Base-by-base conservation (phyloP, 768 basidiomycete genomes). In the Boletus subparvulus region DNA sequence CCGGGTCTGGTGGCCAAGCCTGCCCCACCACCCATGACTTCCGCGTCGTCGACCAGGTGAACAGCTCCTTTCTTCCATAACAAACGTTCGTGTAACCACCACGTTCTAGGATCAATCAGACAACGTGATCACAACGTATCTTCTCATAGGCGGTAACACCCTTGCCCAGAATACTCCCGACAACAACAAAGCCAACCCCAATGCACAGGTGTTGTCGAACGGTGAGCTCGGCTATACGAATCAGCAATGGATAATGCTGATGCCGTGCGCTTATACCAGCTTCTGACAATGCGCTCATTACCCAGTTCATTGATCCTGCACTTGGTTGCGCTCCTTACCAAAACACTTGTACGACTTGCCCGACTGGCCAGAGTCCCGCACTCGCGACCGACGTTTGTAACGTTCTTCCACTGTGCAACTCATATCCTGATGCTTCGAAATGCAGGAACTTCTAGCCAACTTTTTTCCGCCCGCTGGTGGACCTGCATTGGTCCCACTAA, bases 1-100 rank as follows among this genome's bases (percentile, higher is more conserved):
- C 59, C 3, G 67, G 59, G 13, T 50, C 56, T 8, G 10, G 37
- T 40, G 65, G 59, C 28, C 67, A 70, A 47, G 58, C 52, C 13
- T 68, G 67, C 40, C 67, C 67, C 6, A 65, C 66, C 19, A 65
- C 69, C 19, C 67, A 48, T 28, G 67, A 68, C 35, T 68, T 68
- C 47, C 68, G 67, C 19, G 44, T 68, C 6, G 68, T 68, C 35
- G 67, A 68, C 36, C 68, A 68, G 59, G 67, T 26, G 28, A 47
- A 55, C 12, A 21, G 14, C 19, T 42, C 6, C 24, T 16, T 49
- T 26, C 3, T 24, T 9, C 43, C 14, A 21, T 35, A 11, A 8
- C 6, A 46, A 16, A 17, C 16, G 6, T 30, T 51, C 30, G 10
- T 30, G 19, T 55, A 39, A 61, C 33, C 6, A 3, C 19, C 33